These are phyloP conservation scores for Porphyridium purpureum DNA, from an alignment of 23 red algal species.

Conservation along the genomic window DNA sequence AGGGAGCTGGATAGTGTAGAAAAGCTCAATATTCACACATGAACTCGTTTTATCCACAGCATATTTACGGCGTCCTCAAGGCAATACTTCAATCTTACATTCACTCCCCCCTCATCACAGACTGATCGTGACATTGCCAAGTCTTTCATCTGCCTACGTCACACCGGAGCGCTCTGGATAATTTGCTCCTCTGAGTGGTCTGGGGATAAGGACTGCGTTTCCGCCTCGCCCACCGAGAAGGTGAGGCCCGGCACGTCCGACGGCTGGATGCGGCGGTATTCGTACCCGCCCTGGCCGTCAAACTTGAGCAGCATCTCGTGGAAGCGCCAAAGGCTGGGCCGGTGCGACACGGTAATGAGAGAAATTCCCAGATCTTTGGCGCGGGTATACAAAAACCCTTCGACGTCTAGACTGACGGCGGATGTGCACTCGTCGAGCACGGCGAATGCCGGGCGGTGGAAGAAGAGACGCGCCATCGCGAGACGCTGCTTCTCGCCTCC, in stretches of 20 bases:
- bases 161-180: too few relatives aligned
- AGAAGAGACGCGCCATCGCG: constrained; percentile 70
- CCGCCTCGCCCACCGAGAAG: too few relatives aligned
- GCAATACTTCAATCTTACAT: too few relatives aligned
- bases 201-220: too few relatives aligned
- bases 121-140: too few relatives aligned
- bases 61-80: too few relatives aligned
- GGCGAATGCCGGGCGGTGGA: constrained; percentile 74
- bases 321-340: constrained; percentile 88
- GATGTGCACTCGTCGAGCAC: constrained; percentile 93
- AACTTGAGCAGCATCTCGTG: constrained; percentile 82
- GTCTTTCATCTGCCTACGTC: too few relatives aligned
- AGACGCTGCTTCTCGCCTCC: constrained; percentile 93
- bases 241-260: constrained; percentile 74
- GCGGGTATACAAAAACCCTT: constrained; percentile 54
- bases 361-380: constrained; percentile 80
- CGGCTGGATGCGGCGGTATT: constrained; percentile 34
- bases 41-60: too few relatives aligned
- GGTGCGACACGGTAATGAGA: constrained; percentile 86
- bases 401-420: constrained; percentile 77
- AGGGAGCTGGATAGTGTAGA: too few relatives aligned
- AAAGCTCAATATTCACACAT: too few relatives aligned
- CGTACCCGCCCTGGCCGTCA: constrained; percentile 76
- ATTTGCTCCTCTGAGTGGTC: too few relatives aligned
- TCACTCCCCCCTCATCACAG: too few relatives aligned